Base-by-base conservation (phyloP, 177 flowering plant genomes). In the Tripterygium wilfordii region DNA sequence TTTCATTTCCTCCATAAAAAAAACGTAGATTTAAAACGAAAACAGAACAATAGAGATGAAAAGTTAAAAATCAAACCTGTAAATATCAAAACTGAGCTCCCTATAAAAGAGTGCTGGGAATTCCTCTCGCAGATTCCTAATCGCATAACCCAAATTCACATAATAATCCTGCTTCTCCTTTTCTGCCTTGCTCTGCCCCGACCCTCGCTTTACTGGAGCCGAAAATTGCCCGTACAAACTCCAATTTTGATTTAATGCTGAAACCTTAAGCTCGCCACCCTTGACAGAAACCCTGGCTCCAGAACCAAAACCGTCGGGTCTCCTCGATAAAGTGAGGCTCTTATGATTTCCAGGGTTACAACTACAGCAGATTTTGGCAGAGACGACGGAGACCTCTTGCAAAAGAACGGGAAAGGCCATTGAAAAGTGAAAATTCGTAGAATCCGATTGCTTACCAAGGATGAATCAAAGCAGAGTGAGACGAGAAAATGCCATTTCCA, bases 51-150 rank as follows among this genome's bases (percentile, higher is more conserved):
- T 22, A 8, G 18, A 28, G 8, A 20, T 26, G n/a, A 4, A 9
- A 14, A 30, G 24, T 22, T 3, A n/a, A 32, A 32, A 42, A 23
- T n/a, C 54, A 30, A 56, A 85, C 94, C 94, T 83, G 87, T 85
- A 88, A 20, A 85, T 85, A 42, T 69, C 88, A 20, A 70, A 80
- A 57, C 54, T 70, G 36, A 68, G 79, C 63, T 84, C 90, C 36
- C 61, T 65, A 28, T 75, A 67, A 47, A 88, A 88, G 10, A 82
- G 57, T 25, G 60, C 76, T 0, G 83, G 96, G 48, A 88, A 71
- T 45, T 80, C 94, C 54, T 88, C 96, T 31, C 96, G 62, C 20
- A 88, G 44, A 24, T 76, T 66, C 58, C 94, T 74, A 74, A 88
- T 85, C 12, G 96, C 96, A 45, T 85, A 72, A 0, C 90, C 96